Evolutionary conservation across 495 filamentous ascomycete genomes (phyloP).

Genomic region (Cryomyces antarcticus): DNA sequence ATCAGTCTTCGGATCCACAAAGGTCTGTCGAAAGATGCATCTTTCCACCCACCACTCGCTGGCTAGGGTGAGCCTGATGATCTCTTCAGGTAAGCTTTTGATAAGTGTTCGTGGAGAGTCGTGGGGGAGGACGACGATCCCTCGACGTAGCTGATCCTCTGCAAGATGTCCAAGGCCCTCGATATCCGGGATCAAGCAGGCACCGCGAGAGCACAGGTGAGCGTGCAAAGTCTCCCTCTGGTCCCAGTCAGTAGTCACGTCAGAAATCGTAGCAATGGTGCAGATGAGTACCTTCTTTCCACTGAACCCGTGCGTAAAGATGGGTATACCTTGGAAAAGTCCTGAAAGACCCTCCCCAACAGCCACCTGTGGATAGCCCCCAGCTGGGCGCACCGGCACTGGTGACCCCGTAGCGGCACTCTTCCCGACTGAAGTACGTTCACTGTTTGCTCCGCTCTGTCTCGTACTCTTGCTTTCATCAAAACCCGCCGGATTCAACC

Average conservation of each 20-base stretch:
- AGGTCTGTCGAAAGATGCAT: slow-evolving; percentile 53
- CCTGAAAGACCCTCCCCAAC: slow-evolving; percentile 7
- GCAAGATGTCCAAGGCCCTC: slow-evolving; percentile 3
- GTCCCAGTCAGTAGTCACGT: neutral
- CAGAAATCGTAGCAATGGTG: neutral
- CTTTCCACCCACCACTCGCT: slow-evolving; percentile 89
- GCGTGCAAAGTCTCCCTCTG: slow-evolving; percentile 27
- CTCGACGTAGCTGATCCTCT: slow-evolving; percentile 6
- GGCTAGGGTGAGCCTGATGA: slow-evolving; percentile 29
- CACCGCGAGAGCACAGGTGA: slow-evolving; percentile 34
- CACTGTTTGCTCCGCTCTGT: neutral
- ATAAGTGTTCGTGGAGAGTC: slow-evolving; percentile 1
- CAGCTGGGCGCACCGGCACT: neutral
- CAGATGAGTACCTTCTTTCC: slow-evolving; percentile 24
- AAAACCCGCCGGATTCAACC: neutral
- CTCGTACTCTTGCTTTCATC: neutral
- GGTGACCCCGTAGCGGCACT: neutral
- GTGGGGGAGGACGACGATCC: slow-evolving; percentile 10
- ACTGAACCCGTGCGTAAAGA: slow-evolving; percentile 48
- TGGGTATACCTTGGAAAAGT: slow-evolving; percentile 33
- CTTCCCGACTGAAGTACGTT: neutral
- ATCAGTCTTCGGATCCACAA: slow-evolving; percentile 49
- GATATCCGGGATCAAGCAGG: slow-evolving; percentile 19
- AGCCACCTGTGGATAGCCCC: neutral
- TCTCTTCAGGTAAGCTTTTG: slow-evolving; percentile 12